Evolutionary conservation across 2,329 filamentous ascomycete species (phyloP), one percentile per base, ranked within the genome.

Genomic region (Neofusicoccum sp.): DNA sequence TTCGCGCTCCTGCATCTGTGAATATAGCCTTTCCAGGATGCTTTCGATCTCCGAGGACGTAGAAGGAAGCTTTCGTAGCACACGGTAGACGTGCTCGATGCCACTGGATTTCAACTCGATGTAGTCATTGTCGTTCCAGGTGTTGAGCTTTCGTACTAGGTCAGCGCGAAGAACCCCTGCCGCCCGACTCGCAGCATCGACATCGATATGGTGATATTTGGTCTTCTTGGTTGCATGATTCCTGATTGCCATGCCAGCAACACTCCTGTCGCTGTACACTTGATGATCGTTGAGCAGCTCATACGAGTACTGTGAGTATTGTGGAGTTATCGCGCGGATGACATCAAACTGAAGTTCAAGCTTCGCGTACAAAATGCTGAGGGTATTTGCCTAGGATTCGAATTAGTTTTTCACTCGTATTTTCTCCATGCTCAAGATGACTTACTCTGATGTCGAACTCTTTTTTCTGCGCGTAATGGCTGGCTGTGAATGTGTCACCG

Each of bases 261-360:
- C 67, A 0, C 80, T 80, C 0, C 69, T 69, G 52, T 85, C 81
- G 2, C 67, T 65, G 1, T 72, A 65, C 0, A 80, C 63, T 0
- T 68, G 64, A 2, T 66, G 64, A 8, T 70, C 65, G 61, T 83
- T 81, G 1, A 56, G 68, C 0, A 66, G 48, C 2, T 66, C 75
- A 67, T 82, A 89, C 36, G 78, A 79, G 71, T 88, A 88, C 1
- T 79, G 76, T 6, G 78, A 82, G 64, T 87, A 89, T 44, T 86
- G 83, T 0, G 81, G 84, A 0, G 81, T 88, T 16, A 80, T 82
- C 14, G 82, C 85, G 28, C 86, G 80, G 34, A 89, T 77, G 0
- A 88, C 75, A 0, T 77, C 77, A 64, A 86, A 87, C 2, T 81
- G 82, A 4, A 89, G 76, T 68, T 89, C 87, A 1, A 89, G 74